Percentiles rank a stretch among this genome's conserved stretches.
These are phyloP conservation scores for Mucor velutinosus DNA, from an alignment of 371 early-diverging fungal species.

Conservation along the genomic window DNA sequence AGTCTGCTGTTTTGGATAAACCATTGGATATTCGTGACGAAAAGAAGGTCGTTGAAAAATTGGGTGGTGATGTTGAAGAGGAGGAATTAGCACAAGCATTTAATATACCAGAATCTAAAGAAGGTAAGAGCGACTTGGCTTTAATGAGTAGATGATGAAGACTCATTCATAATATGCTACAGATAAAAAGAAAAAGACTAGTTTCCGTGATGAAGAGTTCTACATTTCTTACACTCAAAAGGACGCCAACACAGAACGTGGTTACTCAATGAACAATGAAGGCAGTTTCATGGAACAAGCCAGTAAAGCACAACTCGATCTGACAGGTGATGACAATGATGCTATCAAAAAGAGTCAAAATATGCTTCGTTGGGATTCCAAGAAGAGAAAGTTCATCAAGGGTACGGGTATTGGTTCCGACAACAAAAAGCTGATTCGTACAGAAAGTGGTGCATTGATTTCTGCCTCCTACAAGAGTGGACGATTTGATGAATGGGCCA, in stretches of 20 bases:
- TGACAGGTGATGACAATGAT: slow-evolving; percentile 86
- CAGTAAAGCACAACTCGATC: slow-evolving; percentile 73
- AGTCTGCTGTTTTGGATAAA: slow-evolving; percentile 6
- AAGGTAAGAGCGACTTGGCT: slow-evolving; percentile 12
- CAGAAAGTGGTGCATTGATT: slow-evolving; percentile 89
- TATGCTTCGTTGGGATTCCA: slow-evolving; percentile 89
- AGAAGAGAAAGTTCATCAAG: slow-evolving; percentile 89
- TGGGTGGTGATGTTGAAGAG: slow-evolving; percentile 54
- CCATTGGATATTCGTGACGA: slow-evolving; percentile 18
- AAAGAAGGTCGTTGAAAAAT: slow-evolving; percentile 23
- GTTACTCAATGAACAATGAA: slow-evolving; percentile 80
- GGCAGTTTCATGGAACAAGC: slow-evolving; percentile 86
- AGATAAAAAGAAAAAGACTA: slow-evolving; percentile 22
- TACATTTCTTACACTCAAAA: slow-evolving; percentile 89
- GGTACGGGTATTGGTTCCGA: slow-evolving; percentile 89
- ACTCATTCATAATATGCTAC: not conserved
- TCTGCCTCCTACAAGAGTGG: slow-evolving; percentile 91
- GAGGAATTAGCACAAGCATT: slow-evolving; percentile 56
- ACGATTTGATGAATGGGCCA: slow-evolving; percentile 87
- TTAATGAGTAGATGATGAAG: not conserved
- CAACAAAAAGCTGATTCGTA: slow-evolving; percentile 93
- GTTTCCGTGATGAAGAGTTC: slow-evolving; percentile 81
- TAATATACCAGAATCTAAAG: slow-evolving; percentile 39
- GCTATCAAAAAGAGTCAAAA: slow-evolving; percentile 54
- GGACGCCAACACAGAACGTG: slow-evolving; percentile 89